phyloP scores from a whole-genome alignment of 805 yeast genomes.

The Candida sithepensis region DNA sequence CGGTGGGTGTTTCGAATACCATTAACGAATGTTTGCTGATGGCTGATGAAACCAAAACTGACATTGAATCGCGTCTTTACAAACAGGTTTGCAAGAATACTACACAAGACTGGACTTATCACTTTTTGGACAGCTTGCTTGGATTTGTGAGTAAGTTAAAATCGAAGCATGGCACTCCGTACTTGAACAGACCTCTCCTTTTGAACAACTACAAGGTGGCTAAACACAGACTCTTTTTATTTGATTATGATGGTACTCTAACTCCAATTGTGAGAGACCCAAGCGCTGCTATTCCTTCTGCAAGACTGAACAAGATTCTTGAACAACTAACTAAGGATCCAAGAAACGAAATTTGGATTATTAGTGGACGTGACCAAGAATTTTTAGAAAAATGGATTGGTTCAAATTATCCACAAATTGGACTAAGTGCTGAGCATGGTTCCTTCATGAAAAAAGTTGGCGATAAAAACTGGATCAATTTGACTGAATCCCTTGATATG shows the following conservation, averaged over 20 bases:
- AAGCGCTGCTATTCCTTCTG: constrained; percentile 95
- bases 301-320: constrained; percentile 58
- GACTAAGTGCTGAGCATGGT: constrained; percentile 96
- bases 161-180: constrained; percentile 67
- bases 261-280: constrained; percentile 97
- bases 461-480: constrained; percentile 69
- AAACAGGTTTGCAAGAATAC: constrained; percentile 65
- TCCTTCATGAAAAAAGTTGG: constrained; percentile 84
- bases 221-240: constrained; percentile 70
- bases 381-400: constrained; percentile 91
- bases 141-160: constrained; percentile 30
- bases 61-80: constrained; percentile 53
- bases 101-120: constrained; percentile 75
- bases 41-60: constrained; percentile 42
- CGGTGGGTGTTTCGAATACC: constrained; percentile 85
- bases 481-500: constrained; percentile 83
- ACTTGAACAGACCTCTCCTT: constrained; percentile 68
- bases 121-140: constrained; percentile 45
- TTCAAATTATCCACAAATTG: constrained; percentile 53
- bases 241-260: constrained; percentile 96
- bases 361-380: constrained; percentile 90
- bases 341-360: constrained; percentile 86
- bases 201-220: constrained; percentile 58
- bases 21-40: constrained; percentile 66
- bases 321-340: constrained; percentile 67